A percentile compares a stretch with the other conserved stretches of the same genome.
These are phyloP conservation scores for Mychonastes homosphaera DNA, from an alignment of 139 green algal genomes.

Conservation along the genomic window DNA sequence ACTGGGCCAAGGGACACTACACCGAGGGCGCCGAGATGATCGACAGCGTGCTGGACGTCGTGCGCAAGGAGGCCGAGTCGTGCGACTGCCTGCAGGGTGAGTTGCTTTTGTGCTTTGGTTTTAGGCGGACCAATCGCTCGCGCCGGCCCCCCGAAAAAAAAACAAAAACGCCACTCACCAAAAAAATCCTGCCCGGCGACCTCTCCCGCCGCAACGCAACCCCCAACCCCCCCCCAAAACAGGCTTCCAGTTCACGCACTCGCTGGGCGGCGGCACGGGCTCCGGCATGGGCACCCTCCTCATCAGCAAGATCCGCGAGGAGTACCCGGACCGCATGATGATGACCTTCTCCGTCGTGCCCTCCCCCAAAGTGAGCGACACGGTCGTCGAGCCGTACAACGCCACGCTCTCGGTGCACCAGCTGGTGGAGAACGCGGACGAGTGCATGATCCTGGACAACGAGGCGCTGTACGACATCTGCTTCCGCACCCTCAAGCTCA, in stretches of 20 bases:
- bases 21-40: conserved; percentile 98
- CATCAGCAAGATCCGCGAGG: conserved; percentile 96
- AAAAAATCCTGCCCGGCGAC: too few species aligned
- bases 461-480: conserved; percentile 99
- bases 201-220: too few species aligned
- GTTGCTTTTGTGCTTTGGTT: conserved; percentile 9
- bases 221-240: conserved; percentile 1
- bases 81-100: conserved; percentile 96
- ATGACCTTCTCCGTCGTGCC: conserved; percentile 98
- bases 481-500: conserved; percentile 99
- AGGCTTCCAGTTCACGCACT: conserved; percentile 93
- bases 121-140: not conserved
- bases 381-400: conserved; percentile 99
- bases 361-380: conserved; percentile 99
- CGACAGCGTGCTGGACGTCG: conserved; percentile 95
- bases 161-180: not conserved
- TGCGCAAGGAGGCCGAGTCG: conserved; percentile 96
- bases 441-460: conserved; percentile 99
- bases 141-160: not conserved
- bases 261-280: conserved; percentile 85
- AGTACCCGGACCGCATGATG: conserved; percentile 99
- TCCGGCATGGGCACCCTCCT: conserved; percentile 97
- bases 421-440: conserved; percentile 99
- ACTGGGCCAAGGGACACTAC: conserved; percentile 99
- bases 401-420: conserved; percentile 99